A percentile compares a stretch with the other conserved stretches of the same genome.
These are phyloP conservation scores for Sarocladium oryzae DNA, from an alignment of 2,329 filamentous ascomycete genomes.

Conservation along the genomic window DNA sequence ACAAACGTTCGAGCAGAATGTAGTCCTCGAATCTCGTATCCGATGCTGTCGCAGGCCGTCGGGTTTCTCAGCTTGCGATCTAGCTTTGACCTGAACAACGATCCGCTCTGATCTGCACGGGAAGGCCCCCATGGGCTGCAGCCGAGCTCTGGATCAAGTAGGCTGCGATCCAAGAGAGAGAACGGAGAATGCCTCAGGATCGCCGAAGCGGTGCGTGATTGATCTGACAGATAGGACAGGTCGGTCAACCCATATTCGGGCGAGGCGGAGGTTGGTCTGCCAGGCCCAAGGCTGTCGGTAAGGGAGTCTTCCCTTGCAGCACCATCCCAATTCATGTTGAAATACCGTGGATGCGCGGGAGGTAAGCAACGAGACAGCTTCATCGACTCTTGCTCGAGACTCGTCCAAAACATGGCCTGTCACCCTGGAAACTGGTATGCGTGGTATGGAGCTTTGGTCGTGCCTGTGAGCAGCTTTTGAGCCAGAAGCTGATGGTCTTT, in stretches of 20 bases:
- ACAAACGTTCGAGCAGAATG: neutral
- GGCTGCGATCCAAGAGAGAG: neutral
- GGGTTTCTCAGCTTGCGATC: conserved; percentile 17
- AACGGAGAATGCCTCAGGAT: neutral
- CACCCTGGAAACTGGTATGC: too few species aligned
- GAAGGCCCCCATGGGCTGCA: neutral
- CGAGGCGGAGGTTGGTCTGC: too few species aligned
- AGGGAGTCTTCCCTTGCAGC: neutral
- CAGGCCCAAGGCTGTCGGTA: neutral
- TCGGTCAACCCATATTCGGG: neutral
- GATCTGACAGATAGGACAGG: neutral
- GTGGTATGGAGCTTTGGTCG: too few species aligned
- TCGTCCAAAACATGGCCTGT: neutral
- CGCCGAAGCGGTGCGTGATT: neutral
- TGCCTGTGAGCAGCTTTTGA: too few species aligned
- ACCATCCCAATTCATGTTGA: neutral
- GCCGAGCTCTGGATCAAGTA: neutral
- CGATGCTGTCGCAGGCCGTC: conserved; percentile 12
- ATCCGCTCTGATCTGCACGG: neutral
- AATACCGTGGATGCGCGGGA: neutral
- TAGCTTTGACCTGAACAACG: conserved; percentile 15
- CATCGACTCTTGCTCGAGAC: neutral
- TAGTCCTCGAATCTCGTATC: conserved; percentile 12
- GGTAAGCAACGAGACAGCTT: neutral
- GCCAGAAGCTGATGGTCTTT: too few species aligned